These are phyloP conservation scores for Pseudozyma flocculosa DNA, from an alignment of 1,284 basidiomycete genomes.

Conservation along the genomic window DNA sequence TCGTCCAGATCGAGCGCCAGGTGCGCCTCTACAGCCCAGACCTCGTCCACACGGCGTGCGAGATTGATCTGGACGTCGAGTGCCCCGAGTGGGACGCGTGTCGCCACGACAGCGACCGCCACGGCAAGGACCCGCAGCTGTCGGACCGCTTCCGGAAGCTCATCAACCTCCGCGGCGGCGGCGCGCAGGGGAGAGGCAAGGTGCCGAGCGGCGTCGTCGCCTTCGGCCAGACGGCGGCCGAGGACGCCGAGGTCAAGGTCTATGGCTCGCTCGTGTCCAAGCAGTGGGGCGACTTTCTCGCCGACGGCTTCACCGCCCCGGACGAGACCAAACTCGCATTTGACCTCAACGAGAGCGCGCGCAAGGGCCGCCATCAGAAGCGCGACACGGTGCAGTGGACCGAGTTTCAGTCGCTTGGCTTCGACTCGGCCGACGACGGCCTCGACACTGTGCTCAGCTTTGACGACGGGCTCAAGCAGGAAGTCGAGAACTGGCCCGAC, in stretches of 20 bases:
- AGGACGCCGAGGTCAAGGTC: conserved; percentile 25
- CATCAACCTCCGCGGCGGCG: conserved; percentile 41
- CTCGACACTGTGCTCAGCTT: conserved; percentile 47
- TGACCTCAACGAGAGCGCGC: conserved; percentile 49
- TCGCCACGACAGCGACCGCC: conserved; percentile 8
- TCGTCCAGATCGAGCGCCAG: conserved; percentile 48
- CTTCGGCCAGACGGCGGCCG: conserved; percentile 1
- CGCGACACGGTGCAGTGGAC: conserved; percentile 48
- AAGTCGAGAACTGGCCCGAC: conserved; percentile 43
- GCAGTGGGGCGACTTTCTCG: conserved; percentile 50
- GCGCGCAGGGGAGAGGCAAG: conserved; percentile 14
- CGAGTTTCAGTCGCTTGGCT: conserved; percentile 46
- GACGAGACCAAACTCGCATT: conserved; percentile 51
- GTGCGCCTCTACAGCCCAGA: conserved; percentile 51
- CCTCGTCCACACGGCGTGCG: conserved; percentile 47
- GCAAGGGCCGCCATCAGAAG: conserved; percentile 28
- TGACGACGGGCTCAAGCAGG: conserved; percentile 45
- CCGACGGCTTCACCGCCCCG: conserved; percentile 48
- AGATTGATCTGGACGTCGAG: conserved; percentile 23
- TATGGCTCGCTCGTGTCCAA: conserved; percentile 43
- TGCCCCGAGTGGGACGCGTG: conserved; percentile 48
- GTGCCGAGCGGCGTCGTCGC: neutral
- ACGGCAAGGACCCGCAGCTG: conserved; percentile 47
- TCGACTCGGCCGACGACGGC: conserved; percentile 19
- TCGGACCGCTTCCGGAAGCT: conserved; percentile 52